Conservation (phyloP, 2,329 filamentous ascomycete species). For the Pyrenochaeta sp. region DNA sequence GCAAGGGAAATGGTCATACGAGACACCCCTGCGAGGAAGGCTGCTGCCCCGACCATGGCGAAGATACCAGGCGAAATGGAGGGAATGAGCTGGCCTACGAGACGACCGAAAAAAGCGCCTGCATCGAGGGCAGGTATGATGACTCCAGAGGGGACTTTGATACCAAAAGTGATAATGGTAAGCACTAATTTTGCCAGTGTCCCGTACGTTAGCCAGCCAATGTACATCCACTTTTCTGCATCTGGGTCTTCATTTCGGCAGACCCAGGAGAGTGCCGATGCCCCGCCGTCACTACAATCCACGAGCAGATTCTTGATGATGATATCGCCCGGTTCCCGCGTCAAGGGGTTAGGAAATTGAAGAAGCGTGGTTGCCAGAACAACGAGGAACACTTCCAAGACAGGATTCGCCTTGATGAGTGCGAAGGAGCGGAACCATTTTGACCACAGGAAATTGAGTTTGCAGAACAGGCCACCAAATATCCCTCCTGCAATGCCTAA, state of each 20-base stretch:
- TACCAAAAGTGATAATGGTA: constrained; percentile 67
- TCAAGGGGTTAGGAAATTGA: constrained; percentile 66
- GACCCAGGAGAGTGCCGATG: constrained; percentile 54
- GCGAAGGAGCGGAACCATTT: constrained; percentile 62
- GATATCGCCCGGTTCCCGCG: constrained; percentile 63
- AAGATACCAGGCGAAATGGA: constrained; percentile 65
- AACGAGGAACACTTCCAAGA: constrained; percentile 65
- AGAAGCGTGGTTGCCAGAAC: constrained; percentile 62
- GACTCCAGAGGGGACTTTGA: constrained; percentile 68
- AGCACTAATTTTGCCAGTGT: constrained; percentile 64
- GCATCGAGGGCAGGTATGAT: constrained; percentile 68
- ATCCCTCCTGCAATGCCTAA: constrained; percentile 66
- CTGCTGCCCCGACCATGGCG: constrained; percentile 67
- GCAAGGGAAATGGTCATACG: constrained; percentile 67
- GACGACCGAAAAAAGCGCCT: constrained; percentile 66
- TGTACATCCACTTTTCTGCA: constrained; percentile 51
- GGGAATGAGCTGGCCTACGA: constrained; percentile 58
- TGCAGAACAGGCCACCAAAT: constrained; percentile 68
- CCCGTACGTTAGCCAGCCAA: constrained; percentile 62
- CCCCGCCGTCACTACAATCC: constrained; percentile 56
- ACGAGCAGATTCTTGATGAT: constrained; percentile 66
- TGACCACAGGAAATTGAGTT: constrained; percentile 66
- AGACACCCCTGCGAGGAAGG: constrained; percentile 66
- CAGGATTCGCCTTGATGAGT: constrained; percentile 64
- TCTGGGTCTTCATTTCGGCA: constrained; percentile 58